phyloP scores from a whole-genome alignment of 495 filamentous ascomycete species.

The Cenococcum geophilum region DNA sequence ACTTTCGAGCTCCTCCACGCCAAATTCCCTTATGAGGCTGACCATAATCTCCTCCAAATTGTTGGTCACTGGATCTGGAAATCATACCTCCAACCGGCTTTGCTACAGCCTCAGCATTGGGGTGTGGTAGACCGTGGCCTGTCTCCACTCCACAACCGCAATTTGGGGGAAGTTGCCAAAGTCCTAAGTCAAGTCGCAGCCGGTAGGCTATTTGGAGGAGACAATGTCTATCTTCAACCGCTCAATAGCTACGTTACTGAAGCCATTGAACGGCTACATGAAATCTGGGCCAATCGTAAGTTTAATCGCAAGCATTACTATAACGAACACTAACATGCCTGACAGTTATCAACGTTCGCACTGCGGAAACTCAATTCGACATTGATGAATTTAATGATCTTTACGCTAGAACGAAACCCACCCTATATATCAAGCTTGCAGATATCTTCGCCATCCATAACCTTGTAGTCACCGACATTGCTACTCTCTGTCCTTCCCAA shows the following conservation, averaged over 20 bases:
- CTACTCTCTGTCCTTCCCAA: slow-evolving; percentile 64
- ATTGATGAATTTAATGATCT: slow-evolving; percentile 98
- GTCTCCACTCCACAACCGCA: slow-evolving; percentile 86
- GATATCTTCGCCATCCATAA: slow-evolving; percentile 97
- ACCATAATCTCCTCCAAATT: slow-evolving; percentile 70
- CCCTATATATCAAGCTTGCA: slow-evolving; percentile 95
- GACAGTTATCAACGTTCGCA: slow-evolving; percentile 71
- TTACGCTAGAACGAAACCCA: slow-evolving; percentile 90
- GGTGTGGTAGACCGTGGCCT: slow-evolving; percentile 83
- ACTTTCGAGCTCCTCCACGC: slow-evolving; percentile 70
- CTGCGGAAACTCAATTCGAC: slow-evolving; percentile 86
- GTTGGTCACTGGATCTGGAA: slow-evolving; percentile 89
- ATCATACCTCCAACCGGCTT: slow-evolving; percentile 83
- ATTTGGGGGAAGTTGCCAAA: slow-evolving; percentile 84
- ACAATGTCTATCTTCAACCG: slow-evolving; percentile 92
- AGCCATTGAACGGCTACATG: slow-evolving; percentile 70
- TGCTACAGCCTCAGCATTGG: slow-evolving; percentile 79
- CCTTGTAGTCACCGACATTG: slow-evolving; percentile 71
- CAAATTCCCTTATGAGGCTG: slow-evolving; percentile 73
- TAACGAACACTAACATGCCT: slow-evolving; percentile 29
- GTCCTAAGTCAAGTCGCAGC: slow-evolving; percentile 80
- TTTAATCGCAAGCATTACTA: slow-evolving; percentile 6
- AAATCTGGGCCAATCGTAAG: slow-evolving; percentile 64
- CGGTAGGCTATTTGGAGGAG: slow-evolving; percentile 81
- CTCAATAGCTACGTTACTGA: slow-evolving; percentile 85